Percentiles rank a stretch among this genome's conserved stretches.
Conservation (phyloP, 1,284 basidiomycete species). For the Malassezia furfur region DNA sequence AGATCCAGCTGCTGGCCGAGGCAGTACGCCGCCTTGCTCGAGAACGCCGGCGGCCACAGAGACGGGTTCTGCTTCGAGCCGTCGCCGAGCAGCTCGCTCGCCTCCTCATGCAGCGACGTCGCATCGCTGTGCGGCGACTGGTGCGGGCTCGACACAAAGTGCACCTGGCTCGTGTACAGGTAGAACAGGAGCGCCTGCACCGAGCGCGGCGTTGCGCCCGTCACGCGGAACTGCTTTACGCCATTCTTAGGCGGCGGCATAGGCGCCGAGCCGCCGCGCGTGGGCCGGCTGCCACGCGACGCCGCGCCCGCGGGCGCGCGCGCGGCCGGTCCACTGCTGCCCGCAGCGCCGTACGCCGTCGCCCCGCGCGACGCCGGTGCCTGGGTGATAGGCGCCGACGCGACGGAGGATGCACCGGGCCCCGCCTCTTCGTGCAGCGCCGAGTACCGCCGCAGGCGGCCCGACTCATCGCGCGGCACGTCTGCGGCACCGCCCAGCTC, state of each 20-base stretch:
- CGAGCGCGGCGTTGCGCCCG: slow-evolving; percentile 25
- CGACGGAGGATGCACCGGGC: neutral
- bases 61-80: slow-evolving; percentile 20
- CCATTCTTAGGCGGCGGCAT: neutral
- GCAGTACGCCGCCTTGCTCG: slow-evolving; percentile 29
- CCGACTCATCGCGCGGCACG: neutral
- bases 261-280: neutral
- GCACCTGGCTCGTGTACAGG: slow-evolving; percentile 32
- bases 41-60: slow-evolving; percentile 26
- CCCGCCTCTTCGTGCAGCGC: neutral
- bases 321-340: neutral
- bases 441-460: slow-evolving; percentile 11
- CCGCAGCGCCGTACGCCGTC: neutral
- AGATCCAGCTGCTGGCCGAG: slow-evolving; percentile 30
- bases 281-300: neutral
- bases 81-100: slow-evolving; percentile 14
- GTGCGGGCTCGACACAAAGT: slow-evolving; percentile 20
- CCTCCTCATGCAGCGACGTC: slow-evolving; percentile 16
- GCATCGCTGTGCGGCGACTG: slow-evolving; percentile 15
- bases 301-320: neutral
- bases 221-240: slow-evolving; percentile 18
- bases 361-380: neutral
- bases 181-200: slow-evolving; percentile 33
- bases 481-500: neutral
- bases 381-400: neutral